Evolutionary conservation across 768 basidiomycete species (phyloP).

Genomic region (Fomitopsis serialis): DNA sequence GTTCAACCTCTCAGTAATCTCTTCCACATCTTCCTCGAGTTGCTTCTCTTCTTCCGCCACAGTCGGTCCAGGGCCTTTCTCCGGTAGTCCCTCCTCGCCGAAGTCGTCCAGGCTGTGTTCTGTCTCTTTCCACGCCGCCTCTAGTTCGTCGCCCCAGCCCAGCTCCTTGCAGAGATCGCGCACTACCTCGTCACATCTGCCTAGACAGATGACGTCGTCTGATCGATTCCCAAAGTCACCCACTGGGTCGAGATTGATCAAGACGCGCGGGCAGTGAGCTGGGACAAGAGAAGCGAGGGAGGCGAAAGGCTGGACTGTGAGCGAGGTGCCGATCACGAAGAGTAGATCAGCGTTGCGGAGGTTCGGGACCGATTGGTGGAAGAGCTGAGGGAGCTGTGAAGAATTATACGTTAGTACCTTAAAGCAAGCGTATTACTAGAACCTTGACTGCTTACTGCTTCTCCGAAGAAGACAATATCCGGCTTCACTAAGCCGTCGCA

Average conservation of each 20-base stretch:
- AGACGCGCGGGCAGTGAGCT: conserved; percentile 64
- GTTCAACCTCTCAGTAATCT: conserved; percentile 29
- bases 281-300: conserved; percentile 54
- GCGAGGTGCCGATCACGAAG: conserved; percentile 87
- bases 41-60: not conserved
- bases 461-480: conserved; percentile 90
- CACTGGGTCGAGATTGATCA: conserved; percentile 84
- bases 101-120: conserved; percentile 8
- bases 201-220: conserved; percentile 61
- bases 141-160: conserved; percentile 52
- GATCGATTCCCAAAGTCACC: conserved; percentile 53
- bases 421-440: not conserved
- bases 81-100: not conserved
- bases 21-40: conserved; percentile 27
- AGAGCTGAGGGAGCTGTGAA: conserved; percentile 64
- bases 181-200: conserved; percentile 68
- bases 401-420: not conserved
- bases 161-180: conserved; percentile 56
- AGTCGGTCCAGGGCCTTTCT: not conserved
- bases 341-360: conserved; percentile 75
- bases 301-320: conserved; percentile 86
- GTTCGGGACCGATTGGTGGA: conserved; percentile 49
- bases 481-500: conserved; percentile 82
- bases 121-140: conserved; percentile 20
- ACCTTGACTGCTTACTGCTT: conserved; percentile 41